These are phyloP conservation scores for Hymenoscyphus scutula DNA, from an alignment of 2,329 filamentous ascomycete species.

Conservation along the genomic window DNA sequence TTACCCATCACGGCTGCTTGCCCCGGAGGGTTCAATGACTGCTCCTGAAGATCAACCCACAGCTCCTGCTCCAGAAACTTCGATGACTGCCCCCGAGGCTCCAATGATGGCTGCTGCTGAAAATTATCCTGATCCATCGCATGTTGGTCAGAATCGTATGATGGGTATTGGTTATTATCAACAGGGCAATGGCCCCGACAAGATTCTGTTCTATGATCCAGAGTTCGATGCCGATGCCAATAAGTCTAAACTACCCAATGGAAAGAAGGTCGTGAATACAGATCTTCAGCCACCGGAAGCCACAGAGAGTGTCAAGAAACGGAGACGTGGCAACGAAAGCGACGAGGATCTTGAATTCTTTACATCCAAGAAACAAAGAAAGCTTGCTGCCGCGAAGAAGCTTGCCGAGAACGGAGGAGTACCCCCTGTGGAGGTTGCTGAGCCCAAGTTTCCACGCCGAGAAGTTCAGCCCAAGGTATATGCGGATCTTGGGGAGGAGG, in stretches of 20 bases:
- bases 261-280: constrained; percentile 22
- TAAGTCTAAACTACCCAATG: constrained; percentile 7
- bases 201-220: constrained; percentile 34
- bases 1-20: constrained; percentile 28
- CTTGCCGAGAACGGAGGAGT: not conserved
- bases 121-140: constrained; percentile 29
- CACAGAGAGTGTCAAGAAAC: constrained; percentile 24
- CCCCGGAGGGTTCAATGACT: constrained; percentile 14
- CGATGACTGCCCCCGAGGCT: constrained; percentile 18
- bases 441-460: constrained; percentile 25
- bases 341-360: constrained; percentile 32
- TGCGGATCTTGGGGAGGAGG: constrained; percentile 30
- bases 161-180: constrained; percentile 36
- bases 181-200: constrained; percentile 30
- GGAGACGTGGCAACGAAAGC: constrained; percentile 23
- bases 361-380: constrained; percentile 28
- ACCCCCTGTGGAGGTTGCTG: constrained; percentile 13
- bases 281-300: constrained; percentile 24
- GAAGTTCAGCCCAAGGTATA: constrained; percentile 25
- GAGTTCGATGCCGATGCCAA: constrained; percentile 20
- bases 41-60: constrained; percentile 6
- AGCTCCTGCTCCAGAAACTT: constrained; percentile 12
- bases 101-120: constrained; percentile 19
- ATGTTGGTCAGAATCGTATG: constrained; percentile 27
- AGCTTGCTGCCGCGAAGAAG: constrained; percentile 22